A percentile compares a stretch with the other conserved stretches of the same genome.
Evolutionary conservation across 805 yeast genomes (phyloP).

Genomic region (Teunomyces aglyptinius): DNA sequence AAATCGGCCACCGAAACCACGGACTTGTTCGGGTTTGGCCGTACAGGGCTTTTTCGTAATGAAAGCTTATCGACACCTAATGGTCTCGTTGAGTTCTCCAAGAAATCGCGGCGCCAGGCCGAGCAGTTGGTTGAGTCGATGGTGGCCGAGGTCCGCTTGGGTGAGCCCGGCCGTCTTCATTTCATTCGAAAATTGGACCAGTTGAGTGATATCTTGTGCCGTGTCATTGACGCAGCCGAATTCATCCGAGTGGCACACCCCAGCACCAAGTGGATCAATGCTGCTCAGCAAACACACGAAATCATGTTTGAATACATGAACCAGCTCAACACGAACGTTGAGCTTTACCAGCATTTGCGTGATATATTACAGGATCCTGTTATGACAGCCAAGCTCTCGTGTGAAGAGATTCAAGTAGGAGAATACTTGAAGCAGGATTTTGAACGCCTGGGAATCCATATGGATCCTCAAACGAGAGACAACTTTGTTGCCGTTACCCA

Average conservation of each 20-base stretch:
- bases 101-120: conserved; percentile 63
- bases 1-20: conserved; percentile 15
- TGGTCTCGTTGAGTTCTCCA: conserved; percentile 68
- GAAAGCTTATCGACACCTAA: conserved; percentile 65
- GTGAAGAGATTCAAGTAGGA: conserved; percentile 84
- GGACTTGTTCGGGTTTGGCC: conserved; percentile 12
- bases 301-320: conserved; percentile 93
- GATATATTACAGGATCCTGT: conserved; percentile 47
- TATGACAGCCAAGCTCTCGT: conserved; percentile 39
- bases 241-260: conserved; percentile 91
- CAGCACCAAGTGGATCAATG: conserved; percentile 59
- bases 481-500: conserved; percentile 78
- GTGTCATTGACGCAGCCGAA: conserved; percentile 92
- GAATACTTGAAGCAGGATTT: conserved; percentile 78
- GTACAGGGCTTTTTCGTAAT: conserved; percentile 71
- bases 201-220: conserved; percentile 81
- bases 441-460: conserved; percentile 83
- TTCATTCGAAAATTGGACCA: conserved; percentile 72
- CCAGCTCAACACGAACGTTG: conserved; percentile 78
- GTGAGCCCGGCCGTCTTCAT: conserved; percentile 41
- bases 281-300: conserved; percentile 87
- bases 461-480: conserved; percentile 62
- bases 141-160: conserved; percentile 34
- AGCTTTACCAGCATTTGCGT: conserved; percentile 59
- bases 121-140: conserved; percentile 58